Conservation (phyloP, 1,284 basidiomycete genomes). For the Ceratobasidium sp. region DNA sequence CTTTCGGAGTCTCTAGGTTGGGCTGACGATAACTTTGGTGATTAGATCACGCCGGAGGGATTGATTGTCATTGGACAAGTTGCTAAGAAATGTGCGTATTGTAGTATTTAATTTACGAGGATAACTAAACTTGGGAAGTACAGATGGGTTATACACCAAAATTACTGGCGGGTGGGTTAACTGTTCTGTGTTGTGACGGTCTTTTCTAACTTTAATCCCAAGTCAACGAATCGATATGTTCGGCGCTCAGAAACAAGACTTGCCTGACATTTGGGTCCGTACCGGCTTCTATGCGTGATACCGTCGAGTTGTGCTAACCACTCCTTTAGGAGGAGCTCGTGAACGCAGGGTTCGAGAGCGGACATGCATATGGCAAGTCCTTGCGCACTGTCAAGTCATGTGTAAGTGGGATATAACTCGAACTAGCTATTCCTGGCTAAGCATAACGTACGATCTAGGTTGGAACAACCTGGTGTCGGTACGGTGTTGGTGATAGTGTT, state of each 20-base stretch:
- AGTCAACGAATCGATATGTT: slow-evolving; percentile 78
- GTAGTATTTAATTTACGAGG: neutral
- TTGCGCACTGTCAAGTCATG: slow-evolving; percentile 70
- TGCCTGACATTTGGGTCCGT: slow-evolving; percentile 74
- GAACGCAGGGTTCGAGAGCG: slow-evolving; percentile 76
- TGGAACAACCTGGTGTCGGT: slow-evolving; percentile 75
- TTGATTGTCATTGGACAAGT: slow-evolving; percentile 75
- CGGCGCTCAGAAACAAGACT: slow-evolving; percentile 76
- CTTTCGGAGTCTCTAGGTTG: neutral
- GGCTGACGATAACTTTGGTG: neutral
- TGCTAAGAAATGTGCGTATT: slow-evolving; percentile 68
- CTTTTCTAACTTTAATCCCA: slow-evolving; percentile 46
- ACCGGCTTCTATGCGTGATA: neutral
- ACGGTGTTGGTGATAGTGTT: slow-evolving; percentile 79
- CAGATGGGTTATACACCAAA: slow-evolving; percentile 72
- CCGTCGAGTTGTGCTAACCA: neutral
- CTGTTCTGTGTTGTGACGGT: neutral
- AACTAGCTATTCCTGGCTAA: neutral
- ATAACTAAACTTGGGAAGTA: neutral
- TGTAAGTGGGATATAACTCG: slow-evolving; percentile 44
- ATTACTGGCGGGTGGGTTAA: slow-evolving; percentile 60
- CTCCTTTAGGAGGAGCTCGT: slow-evolving; percentile 62
- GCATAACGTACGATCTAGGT: slow-evolving; percentile 51
- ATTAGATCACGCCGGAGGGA: slow-evolving; percentile 70
- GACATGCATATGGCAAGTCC: slow-evolving; percentile 76